Percentiles rank a stretch among this genome's conserved stretches.
Conservation (phyloP, 768 basidiomycete genomes). For the Pleurotus eryngii region DNA sequence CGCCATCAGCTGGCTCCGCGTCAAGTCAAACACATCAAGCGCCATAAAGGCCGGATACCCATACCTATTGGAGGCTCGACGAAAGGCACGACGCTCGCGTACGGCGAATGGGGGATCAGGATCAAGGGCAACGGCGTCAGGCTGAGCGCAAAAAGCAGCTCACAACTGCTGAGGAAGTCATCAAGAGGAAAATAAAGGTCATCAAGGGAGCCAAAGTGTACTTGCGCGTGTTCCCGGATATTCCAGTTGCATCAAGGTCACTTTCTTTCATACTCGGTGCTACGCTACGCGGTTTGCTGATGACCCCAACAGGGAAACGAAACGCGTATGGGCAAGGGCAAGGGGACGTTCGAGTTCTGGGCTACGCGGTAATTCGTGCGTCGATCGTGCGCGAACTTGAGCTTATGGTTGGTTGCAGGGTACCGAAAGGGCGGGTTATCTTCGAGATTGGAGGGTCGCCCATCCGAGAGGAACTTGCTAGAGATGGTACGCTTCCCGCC, state of each 20-base stretch:
- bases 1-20: constrained; percentile 77
- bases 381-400: not conserved
- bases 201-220: constrained; percentile 88
- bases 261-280: constrained; percentile 12
- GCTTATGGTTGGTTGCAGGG: constrained; percentile 40
- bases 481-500: constrained; percentile 62
- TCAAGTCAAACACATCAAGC: constrained; percentile 78
- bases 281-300: not conserved
- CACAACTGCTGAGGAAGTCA: constrained; percentile 78
- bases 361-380: constrained; percentile 67
- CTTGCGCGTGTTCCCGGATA: constrained; percentile 91
- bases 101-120: constrained; percentile 89
- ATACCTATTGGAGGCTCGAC: constrained; percentile 88
- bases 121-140: constrained; percentile 81
- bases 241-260: constrained; percentile 96
- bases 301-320: constrained; percentile 74
- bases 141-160: constrained; percentile 89
- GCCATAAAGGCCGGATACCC: constrained; percentile 87
- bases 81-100: constrained; percentile 89
- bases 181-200: constrained; percentile 85
- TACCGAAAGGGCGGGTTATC: constrained; percentile 84
- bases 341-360: constrained; percentile 97
- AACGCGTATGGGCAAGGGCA: constrained; percentile 99
- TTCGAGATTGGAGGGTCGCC: constrained; percentile 91
- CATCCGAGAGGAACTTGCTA: constrained; percentile 88